Evolutionary conservation across 2,329 filamentous ascomycete genomes (phyloP), one percentile per base, ranked within the genome.

Genomic region (Aspergillus glaucus): DNA sequence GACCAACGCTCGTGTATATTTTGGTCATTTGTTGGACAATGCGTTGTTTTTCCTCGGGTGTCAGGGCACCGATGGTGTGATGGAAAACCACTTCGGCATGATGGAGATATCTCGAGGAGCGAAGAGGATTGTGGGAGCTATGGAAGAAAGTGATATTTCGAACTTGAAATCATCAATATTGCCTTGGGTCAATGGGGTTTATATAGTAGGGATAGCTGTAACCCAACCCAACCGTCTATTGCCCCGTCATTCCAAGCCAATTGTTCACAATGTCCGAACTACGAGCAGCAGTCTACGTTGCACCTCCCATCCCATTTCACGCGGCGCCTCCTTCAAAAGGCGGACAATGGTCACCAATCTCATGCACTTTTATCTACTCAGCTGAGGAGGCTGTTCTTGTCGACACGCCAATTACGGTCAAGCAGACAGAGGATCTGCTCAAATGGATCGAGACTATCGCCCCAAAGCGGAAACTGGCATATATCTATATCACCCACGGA

Each of bases 401-500:
- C 19, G 69, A 73, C 53, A 67, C 69, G 58, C 55, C 69, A 56
- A 41, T 49, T 5, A 44, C 46, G 1, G 60, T 56, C 9, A 24
- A 51, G 1, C 64, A 72, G 50, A 63, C 60, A 3, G 48, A 60
- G 6, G 60, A 55, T 0, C 56, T 73, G 3, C 60, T 57, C 2
- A 43, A 56, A 12, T 75, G 69, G 69, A 68, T 74, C 49, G 58
- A 68, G 19, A 48, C 50, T 1, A 62, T 58, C 2, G 56, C 63
- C 3, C 57, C 59, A 0, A 47, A 46, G 8, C 62, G 61, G 15
- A 56, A 56, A 3, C 55, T 74, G 0, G 52, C 50, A 3, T 64
- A 64, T 32, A 66, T 73, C 26, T 73, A 71, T 55, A 67, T 72
- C 44, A 73, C 70, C 1, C 70, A 74, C 46, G 69, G 67, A 9